Evolutionary conservation across 192 early-diverging fungal genomes (phyloP).

Genomic region (Backusella morwellensis): DNA sequence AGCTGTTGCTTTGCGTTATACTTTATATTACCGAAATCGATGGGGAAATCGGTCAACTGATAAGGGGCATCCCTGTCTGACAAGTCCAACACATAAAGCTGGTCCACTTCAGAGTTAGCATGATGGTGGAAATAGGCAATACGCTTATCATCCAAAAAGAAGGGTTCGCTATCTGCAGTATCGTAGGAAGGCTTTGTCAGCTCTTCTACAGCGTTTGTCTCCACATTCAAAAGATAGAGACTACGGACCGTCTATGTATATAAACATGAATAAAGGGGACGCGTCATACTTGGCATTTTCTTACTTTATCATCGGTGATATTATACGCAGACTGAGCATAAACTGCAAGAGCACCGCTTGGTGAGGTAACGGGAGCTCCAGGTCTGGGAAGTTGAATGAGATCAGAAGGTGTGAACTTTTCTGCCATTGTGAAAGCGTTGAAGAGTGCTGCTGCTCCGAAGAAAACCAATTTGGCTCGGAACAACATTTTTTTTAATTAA

Average conservation of each 20-base stretch:
- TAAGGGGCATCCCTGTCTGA: slow-evolving; percentile 33
- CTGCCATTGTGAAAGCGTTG: slow-evolving; percentile 20
- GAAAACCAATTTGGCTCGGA: neutral
- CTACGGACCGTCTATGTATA: slow-evolving; percentile 52
- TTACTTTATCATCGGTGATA: slow-evolving; percentile 41
- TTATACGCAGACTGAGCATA: slow-evolving; percentile 64
- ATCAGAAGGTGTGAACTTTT: slow-evolving; percentile 54
- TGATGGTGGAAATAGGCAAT: slow-evolving; percentile 39
- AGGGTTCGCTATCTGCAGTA: slow-evolving; percentile 37
- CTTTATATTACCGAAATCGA: slow-evolving; percentile 55
- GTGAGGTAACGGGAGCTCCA: slow-evolving; percentile 48
- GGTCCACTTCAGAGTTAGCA: slow-evolving; percentile 29
- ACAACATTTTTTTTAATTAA: neutral
- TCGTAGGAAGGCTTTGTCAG: slow-evolving; percentile 39
- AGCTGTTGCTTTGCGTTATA: slow-evolving; percentile 46
- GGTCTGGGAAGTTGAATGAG: slow-evolving; percentile 64
- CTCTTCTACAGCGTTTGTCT: slow-evolving; percentile 40
- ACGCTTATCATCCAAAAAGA: slow-evolving; percentile 49
- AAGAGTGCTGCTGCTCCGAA: slow-evolving; percentile 4
- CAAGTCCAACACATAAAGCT: slow-evolving; percentile 41
- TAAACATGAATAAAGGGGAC: neutral
- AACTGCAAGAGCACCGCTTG: slow-evolving; percentile 47
- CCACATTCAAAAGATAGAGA: slow-evolving; percentile 48
- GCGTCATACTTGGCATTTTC: neutral
- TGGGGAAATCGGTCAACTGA: slow-evolving; percentile 50